Evolutionary conservation across 2,329 filamentous ascomycete genomes (phyloP), one percentile per base, ranked within the genome.

Genomic region (Hypoxylon sp.): DNA sequence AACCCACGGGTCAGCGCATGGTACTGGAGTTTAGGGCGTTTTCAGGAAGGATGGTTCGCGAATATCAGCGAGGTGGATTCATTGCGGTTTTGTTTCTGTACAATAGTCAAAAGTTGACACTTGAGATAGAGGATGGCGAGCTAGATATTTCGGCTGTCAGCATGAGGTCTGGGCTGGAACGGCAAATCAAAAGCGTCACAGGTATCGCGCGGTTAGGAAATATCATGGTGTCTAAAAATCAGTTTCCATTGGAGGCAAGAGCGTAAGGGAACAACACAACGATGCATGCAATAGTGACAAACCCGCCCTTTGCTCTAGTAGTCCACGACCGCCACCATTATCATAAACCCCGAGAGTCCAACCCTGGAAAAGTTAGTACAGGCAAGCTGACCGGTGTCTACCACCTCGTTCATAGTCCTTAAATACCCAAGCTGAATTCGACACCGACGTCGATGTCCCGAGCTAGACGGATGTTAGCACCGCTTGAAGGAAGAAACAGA

Each of bases 371-470:
- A 67, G 69, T 73, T 72, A 73, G 71, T 73, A 73, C 69, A 72
- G 58, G 63, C 62, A 63, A 67, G 53, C 58, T 49, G 43, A 48
- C 60, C 58, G 62, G 58, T 63, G 60, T 68, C 64, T 64, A 67
- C 63, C 10, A 48, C 59, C 17, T 38, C n/a, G n/a, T n/a, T n/a
- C n/a, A 48, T 57, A 55, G 46, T 70, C 69, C 72, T 81, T 91
- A 98, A 82, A 97, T 97, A 81, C 92, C 94, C 74, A 97, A 85
- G 69, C 88, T 90, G 80, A 96, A 97, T 81, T 96, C 91, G 70
- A 98, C 94, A 71, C 93, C 94, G 67, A 98, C 94, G 73, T 98
- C 95, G 73, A 97, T 97, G 70, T 97, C 93, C 72, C 94, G 90
- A 71, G 95, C 91, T 90, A 69, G 48, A 56, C 38, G 40, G 23